Conservation (phyloP, 2,329 filamentous ascomycete genomes). For the Neofusicoccum cordaticola region DNA sequence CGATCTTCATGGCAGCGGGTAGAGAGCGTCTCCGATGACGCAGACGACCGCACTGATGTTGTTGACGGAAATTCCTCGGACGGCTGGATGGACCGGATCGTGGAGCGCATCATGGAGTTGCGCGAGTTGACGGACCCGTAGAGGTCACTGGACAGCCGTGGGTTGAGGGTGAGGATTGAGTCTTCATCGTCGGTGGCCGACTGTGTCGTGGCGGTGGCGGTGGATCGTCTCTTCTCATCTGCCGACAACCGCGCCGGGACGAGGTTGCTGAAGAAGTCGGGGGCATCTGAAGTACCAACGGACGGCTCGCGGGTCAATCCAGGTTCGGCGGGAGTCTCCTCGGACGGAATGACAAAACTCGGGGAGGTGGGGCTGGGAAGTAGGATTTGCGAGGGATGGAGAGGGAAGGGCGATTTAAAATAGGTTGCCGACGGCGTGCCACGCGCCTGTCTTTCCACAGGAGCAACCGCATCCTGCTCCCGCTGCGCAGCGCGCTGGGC, state of each 20-base stretch:
- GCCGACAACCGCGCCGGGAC: not conserved
- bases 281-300: not conserved
- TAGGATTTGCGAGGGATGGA: conserved; percentile 2
- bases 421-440: conserved; percentile 12
- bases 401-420: conserved; percentile 1
- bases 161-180: not conserved
- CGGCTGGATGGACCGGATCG: conserved; percentile 3
- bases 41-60: conserved; percentile 12
- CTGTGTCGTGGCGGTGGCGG: not conserved
- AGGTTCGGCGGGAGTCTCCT: not conserved
- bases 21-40: conserved; percentile 14
- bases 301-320: not conserved
- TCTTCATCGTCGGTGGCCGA: conserved; percentile 4
- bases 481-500: not conserved
- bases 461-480: not conserved
- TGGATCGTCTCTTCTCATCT: not conserved
- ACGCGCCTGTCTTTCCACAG: not conserved
- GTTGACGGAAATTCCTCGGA: not conserved
- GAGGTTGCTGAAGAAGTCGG: conserved; percentile 4
- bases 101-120: conserved; percentile 6
- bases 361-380: conserved; percentile 1
- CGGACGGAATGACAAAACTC: not conserved
- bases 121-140: conserved; percentile 11
- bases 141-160: not conserved
- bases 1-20: conserved; percentile 10